These are phyloP conservation scores for Monilinia polystroma DNA, from an alignment of 2,329 filamentous ascomycete species.

Conservation along the genomic window DNA sequence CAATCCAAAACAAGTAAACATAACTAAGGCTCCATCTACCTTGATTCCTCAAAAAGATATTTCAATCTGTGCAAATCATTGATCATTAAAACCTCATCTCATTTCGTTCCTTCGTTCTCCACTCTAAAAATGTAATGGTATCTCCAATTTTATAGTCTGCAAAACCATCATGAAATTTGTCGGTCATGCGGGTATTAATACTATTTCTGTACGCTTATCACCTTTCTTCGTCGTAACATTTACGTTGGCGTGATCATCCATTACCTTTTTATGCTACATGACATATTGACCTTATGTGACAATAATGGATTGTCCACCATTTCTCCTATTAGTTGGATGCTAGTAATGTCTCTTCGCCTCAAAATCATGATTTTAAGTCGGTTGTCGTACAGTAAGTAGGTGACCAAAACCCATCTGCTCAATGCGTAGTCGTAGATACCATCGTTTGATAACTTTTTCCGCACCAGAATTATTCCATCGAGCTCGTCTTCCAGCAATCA, in stretches of 20 bases:
- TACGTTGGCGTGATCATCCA: background rate
- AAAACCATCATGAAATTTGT: background rate
- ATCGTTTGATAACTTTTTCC: background rate
- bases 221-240: background rate
- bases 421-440: background rate
- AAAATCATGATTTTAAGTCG: background rate
- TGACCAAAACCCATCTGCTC: background rate
- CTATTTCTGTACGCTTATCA: background rate
- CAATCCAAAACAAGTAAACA: no score
- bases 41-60: no score
- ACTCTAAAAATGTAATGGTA: background rate
- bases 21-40: no score
- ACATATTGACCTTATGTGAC: background rate
- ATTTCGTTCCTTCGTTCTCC: background rate
- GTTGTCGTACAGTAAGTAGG: background rate
- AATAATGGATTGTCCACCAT: background rate
- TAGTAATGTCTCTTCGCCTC: background rate
- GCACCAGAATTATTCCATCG: background rate
- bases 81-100: background rate
- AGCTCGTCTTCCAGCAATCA: background rate
- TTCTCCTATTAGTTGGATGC: background rate
- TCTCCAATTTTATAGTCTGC: background rate
- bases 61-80: background rate
- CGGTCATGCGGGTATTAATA: background rate
- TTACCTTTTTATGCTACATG: no score